Percentiles rank a stretch among this genome's conserved stretches.
These are phyloP conservation scores for Vitis hybrid DNA, from an alignment of 177 flowering plant genomes.

Conservation along the genomic window DNA sequence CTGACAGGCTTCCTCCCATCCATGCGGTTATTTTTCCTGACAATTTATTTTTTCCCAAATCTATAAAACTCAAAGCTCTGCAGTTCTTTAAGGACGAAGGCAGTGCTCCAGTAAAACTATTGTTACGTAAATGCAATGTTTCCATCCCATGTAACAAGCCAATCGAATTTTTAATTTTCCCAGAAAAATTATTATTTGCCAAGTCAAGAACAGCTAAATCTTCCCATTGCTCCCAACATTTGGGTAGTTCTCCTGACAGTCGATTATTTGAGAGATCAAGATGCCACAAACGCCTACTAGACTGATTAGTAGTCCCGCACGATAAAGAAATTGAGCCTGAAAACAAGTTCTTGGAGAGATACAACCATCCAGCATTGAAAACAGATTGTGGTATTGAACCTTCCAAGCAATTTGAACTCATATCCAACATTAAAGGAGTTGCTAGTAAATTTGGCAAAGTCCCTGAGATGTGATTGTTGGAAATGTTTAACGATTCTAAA, in stretches of 20 bases:
- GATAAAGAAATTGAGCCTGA: slow-evolving; percentile 7
- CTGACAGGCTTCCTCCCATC: slow-evolving; percentile 7
- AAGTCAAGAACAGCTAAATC: neutral
- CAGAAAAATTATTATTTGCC: slow-evolving; percentile 15
- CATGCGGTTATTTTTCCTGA: slow-evolving; percentile 17
- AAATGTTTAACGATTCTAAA: neutral
- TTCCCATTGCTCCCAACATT: slow-evolving; percentile 8
- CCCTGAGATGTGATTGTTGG: neutral
- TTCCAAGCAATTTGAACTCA: too few relatives aligned
- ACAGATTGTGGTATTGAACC: too few relatives aligned
- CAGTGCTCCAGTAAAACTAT: slow-evolving; percentile 19
- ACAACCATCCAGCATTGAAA: neutral
- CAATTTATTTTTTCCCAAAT: slow-evolving; percentile 10
- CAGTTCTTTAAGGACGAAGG: slow-evolving; percentile 18
- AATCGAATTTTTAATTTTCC: slow-evolving; percentile 25
- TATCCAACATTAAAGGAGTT: too few relatives aligned
- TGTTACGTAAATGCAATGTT: slow-evolving; percentile 14
- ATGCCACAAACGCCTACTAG: rapidly evolving
- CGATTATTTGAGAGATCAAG: neutral
- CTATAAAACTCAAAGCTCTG: neutral
- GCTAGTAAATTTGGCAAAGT: too few relatives aligned
- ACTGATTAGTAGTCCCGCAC: too few relatives aligned
- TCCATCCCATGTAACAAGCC: neutral
- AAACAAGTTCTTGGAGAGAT: slow-evolving; percentile 13
- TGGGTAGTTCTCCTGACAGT: slow-evolving; percentile 14